These are phyloP conservation scores for Pseudevernia furfuracea DNA, from an alignment of 495 filamentous ascomycete genomes.

Conservation along the genomic window DNA sequence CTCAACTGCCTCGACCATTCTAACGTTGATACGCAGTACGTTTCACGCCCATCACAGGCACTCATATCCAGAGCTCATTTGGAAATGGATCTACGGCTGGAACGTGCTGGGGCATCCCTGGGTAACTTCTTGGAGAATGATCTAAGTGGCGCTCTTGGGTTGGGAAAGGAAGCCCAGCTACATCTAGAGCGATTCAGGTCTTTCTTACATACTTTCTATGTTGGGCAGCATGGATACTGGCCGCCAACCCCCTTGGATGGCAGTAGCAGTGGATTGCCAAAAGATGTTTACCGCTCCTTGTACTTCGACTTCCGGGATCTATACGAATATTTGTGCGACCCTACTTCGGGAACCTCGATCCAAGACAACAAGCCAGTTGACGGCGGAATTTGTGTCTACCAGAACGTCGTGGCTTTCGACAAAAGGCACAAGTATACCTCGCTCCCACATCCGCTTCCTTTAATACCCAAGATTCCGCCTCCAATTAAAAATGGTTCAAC, in stretches of 20 bases:
- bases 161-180: slow-evolving; percentile 42
- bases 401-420: slow-evolving; percentile 54
- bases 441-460: slow-evolving; percentile 50
- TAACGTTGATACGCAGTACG: slow-evolving; percentile 33
- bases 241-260: slow-evolving; percentile 41
- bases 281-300: slow-evolving; percentile 47
- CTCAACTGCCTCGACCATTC: neutral
- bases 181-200: slow-evolving; percentile 59
- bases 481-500: slow-evolving; percentile 9
- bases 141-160: slow-evolving; percentile 46
- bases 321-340: slow-evolving; percentile 55
- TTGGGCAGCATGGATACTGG: slow-evolving; percentile 55
- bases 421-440: slow-evolving; percentile 43
- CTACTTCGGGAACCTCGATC: slow-evolving; percentile 36
- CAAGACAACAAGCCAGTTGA: slow-evolving; percentile 36
- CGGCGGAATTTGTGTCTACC: slow-evolving; percentile 53
- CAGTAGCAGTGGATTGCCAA: slow-evolving; percentile 40
- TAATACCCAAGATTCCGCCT: slow-evolving; percentile 42
- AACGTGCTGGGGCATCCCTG: slow-evolving; percentile 40
- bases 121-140: slow-evolving; percentile 55
- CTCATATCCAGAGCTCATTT: slow-evolving; percentile 51
- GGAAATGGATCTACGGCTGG: slow-evolving; percentile 56
- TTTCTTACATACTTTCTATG: slow-evolving; percentile 53
- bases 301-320: slow-evolving; percentile 54
- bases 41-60: slow-evolving; percentile 47